Base-by-base conservation (phyloP, 371 early-diverging fungal species). In the Rhizopus delemar region DNA sequence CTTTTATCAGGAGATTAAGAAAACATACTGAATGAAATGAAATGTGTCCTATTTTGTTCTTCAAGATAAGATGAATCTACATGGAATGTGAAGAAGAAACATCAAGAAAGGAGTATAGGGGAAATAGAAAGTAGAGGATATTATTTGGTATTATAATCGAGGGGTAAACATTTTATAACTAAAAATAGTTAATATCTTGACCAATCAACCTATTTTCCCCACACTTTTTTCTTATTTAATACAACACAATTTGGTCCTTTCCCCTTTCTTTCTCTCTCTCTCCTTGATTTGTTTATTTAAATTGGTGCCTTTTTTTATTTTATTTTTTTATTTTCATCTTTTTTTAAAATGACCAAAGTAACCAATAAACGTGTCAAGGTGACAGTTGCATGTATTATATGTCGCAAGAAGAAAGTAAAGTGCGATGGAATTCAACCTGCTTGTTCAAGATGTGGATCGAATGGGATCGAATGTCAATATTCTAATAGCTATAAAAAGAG, bases 401-500 rank as follows among this genome's bases (percentile, higher is more conserved):
- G 79, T 56, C 74, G 79, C 33, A 75, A 74, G 62, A 79, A 76
- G 59, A 79, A 79, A 49, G 77, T 75, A 33, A 79, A 75, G 48
- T 79, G 79, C 51, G 70, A 79, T 56, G 79, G 79, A 56, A 53
- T 68, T 33, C 76, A 74, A 52, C 79, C 79, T 32, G 57, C 65
- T 33, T 79, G 79, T 53, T 71, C 70, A 49, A 66, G 79, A 35
- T 79, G 79, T 57, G 36, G 55, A 33, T 61, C 69, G 5, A 69
- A 68, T 53, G 72, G 72, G 7, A 53, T 65, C 11, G 39, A 39
- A 12, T 79, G 79, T 41, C 66, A 71, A 52, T 79, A 75, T 60
- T 58, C 70, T 12, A 68, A 68, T 31, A 65, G 65, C 36, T 66
- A 66, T 9, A 73, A 66, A 54, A 75, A 74, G 46, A 70, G 88